Evolutionary conservation across 2,329 filamentous ascomycete species (phyloP), one percentile per base, ranked within the genome.

Genomic region (Exophiala lecanii-corni): DNA sequence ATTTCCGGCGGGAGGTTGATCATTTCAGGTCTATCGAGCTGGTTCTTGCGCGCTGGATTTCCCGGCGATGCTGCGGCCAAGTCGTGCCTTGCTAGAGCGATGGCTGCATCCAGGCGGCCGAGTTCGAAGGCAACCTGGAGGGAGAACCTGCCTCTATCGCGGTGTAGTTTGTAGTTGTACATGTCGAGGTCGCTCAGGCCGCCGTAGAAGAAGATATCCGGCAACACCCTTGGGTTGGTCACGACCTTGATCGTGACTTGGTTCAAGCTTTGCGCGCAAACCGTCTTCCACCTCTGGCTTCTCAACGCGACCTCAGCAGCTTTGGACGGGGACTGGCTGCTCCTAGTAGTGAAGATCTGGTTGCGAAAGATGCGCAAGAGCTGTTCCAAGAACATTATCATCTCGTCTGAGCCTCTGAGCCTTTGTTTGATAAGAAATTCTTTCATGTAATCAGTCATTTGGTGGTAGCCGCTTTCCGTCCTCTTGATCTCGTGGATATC

Each of bases 41-140:
- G 23, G 33, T n/a, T 15, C 9, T 6, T 35, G 9, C 7, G 33
- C 13, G 6, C 12, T 10, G 15, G 13, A 15, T 19, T 18, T 20
- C 33, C 4, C 9, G 4, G 9, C 6, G 13, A 35, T 4, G 33
- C 33, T 17, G 19, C n/a, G 4, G 16, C 13, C 16, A 35, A 17
- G 13, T 35, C 33, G 17, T 17, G 9, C 19, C 16, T 35, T n/a
- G 33, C 33, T 6, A 35, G 18, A 6, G 5, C 33, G 4, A 35
- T 35, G 6, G 33, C 16, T 5, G 49, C 49, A 15, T 33, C 31
- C n/a, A 26, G 20, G 15, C 39, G 39, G 30, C 45, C 19, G 12
- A 41, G 36, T 12, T 46, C 39, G 30, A 33, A 43, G 7, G 43
- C 34, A 17, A 40, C 23, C 9, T 38, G 32, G n/a, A 55, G 39